Percentiles rank a stretch among this genome's conserved stretches.
Conservation (phyloP, 2,329 filamentous ascomycete species). For the Diaporthe sp. region DNA sequence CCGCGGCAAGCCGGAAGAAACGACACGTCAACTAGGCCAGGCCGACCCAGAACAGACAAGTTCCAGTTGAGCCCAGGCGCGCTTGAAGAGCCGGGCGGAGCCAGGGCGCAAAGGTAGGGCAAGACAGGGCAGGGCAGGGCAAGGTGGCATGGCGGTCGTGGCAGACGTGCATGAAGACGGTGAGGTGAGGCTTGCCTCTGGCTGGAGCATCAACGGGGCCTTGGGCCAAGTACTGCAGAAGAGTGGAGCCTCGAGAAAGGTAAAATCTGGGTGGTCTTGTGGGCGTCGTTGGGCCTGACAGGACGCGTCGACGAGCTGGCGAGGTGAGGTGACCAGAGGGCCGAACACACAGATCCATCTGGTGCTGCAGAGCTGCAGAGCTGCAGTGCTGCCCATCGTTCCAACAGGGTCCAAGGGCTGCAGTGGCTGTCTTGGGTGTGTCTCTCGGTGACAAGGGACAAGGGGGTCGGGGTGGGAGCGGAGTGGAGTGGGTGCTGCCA, state of each 20-base stretch:
- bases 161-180: constrained; percentile 41
- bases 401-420: constrained; percentile 32
- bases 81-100: constrained; percentile 35
- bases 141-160: constrained; percentile 40
- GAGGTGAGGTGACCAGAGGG: constrained; percentile 12
- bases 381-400: constrained; percentile 36
- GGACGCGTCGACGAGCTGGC: constrained; percentile 14
- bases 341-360: constrained; percentile 39
- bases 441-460: constrained; percentile 35
- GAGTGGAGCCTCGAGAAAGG: constrained; percentile 39
- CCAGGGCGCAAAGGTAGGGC: constrained; percentile 24
- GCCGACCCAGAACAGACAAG: constrained; percentile 32
- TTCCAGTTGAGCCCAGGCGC: constrained; percentile 28
- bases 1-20: constrained; percentile 42
- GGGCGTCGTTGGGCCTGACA: constrained; percentile 10
- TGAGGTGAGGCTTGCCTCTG: constrained; percentile 41
- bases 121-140: constrained; percentile 18
- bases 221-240: constrained; percentile 39
- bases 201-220: constrained; percentile 26
- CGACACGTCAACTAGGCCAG: constrained; percentile 40
- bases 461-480: constrained; percentile 33
- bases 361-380: constrained; percentile 34
- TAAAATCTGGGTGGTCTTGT: constrained; percentile 38
- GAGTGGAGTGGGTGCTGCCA: constrained; percentile 20
- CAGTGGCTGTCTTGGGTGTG: constrained; percentile 4